Evolutionary conservation across 805 yeast species (phyloP), one percentile per base, ranked within the genome.

Genomic region (Aciculoconidium aculeatum): DNA sequence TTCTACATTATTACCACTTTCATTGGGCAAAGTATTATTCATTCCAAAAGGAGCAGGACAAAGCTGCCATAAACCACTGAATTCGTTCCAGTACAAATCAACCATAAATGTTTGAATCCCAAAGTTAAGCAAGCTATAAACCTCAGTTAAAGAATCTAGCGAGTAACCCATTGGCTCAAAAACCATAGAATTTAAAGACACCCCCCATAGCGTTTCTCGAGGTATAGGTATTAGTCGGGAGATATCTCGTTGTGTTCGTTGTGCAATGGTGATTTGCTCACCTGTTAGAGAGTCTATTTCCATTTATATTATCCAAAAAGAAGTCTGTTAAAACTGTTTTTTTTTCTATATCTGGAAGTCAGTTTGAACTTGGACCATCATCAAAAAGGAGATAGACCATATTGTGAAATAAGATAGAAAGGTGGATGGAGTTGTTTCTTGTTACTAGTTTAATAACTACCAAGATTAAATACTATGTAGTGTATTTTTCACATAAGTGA

Each of bases 51-150:
- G 61, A 1, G 62, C 63, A 1, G 80, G 80, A 39, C 80, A 75
- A 13, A 74, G 47, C 45, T 72, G 78, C 79, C 78, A 73, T 24
- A 33, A 39, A 7, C 37, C 26, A 3, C 62, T 52, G 23, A 53
- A 41, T 28, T 69, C 72, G 42, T 71, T 72, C 64, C 74, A 70
- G 47, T 76, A 77, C 15, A 78, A 31, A 43, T 80, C 83, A 4
- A 77, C 29, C 31, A 58, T 51, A n/a, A 75, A 47, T 0, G 64
- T 49, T 30, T 65, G 68, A 1, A 67, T 53, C 0, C 82, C 82
- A 2, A 51, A 50, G 20, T 49, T 41, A 23, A 79, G 31, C 21
- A 49, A 28, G 20, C 35, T 23, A 12, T 31, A 15, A 2, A 57
- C 30, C 15, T 38, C 32, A n/a, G 32, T 24, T 22, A 54, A 25